These are phyloP conservation scores for Onygenales sp. DNA, from an alignment of 2,329 filamentous ascomycete species.

Conservation along the genomic window DNA sequence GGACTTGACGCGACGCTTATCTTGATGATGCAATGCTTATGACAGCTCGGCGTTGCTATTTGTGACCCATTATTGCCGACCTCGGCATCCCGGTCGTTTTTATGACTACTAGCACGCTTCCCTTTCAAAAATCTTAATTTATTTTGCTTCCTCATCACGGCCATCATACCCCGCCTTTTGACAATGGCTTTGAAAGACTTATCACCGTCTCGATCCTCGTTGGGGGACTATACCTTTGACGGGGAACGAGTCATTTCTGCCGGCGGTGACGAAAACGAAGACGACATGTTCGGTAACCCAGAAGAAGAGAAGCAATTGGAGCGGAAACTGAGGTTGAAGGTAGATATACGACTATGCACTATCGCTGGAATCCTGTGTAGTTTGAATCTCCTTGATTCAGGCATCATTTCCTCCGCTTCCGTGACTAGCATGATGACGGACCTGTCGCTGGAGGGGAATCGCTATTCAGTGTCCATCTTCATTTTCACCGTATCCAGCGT, in stretches of 20 bases:
- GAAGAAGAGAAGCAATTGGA: slow-evolving; percentile 2
- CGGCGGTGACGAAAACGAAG: not conserved
- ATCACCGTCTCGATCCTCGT: not conserved
- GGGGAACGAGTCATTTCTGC: not conserved
- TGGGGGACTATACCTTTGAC: not conserved
- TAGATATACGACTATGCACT: slow-evolving; percentile 59
- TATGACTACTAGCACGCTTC: too few species aligned
- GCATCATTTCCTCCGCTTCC: slow-evolving; percentile 59
- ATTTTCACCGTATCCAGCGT: slow-evolving; percentile 63
- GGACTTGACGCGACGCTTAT: too few species aligned
- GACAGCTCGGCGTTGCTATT: too few species aligned
- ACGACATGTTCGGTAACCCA: not conserved
- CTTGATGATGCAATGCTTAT: too few species aligned
- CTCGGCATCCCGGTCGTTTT: too few species aligned
- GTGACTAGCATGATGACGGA: slow-evolving; percentile 60
- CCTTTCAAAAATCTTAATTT: too few species aligned
- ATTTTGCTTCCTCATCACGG: too few species aligned
- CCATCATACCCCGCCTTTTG: not conserved
- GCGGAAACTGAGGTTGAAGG: slow-evolving; percentile 45
- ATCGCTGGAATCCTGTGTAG: slow-evolving; percentile 63
- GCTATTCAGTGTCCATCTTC: slow-evolving; percentile 62
- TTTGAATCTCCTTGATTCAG: slow-evolving; percentile 60
- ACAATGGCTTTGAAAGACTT: not conserved
- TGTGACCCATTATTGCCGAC: too few species aligned
- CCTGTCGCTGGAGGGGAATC: slow-evolving; percentile 53